Percentiles rank a stretch among this genome's conserved stretches.
Evolutionary conservation across 352 stramenopile genomes (phyloP).

Genomic region (Phytophthora ohioensis): DNA sequence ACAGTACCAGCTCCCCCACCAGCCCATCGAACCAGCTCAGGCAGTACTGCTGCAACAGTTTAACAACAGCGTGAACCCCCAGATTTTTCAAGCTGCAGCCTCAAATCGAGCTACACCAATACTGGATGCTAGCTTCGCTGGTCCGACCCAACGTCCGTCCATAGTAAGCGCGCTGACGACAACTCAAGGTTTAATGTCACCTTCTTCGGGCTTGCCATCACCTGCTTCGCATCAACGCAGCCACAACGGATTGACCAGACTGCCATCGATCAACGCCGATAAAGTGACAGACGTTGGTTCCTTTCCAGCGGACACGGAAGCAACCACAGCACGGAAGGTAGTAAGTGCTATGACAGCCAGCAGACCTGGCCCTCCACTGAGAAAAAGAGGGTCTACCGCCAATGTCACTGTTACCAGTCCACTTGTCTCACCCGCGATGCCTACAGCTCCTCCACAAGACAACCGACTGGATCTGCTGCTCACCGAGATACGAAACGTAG

Average conservation of each 20-base stretch:
- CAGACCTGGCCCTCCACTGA: slow-evolving; percentile 6
- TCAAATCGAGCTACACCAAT: slow-evolving; percentile 1
- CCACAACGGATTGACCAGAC: slow-evolving; percentile 4
- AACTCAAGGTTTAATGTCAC: not conserved
- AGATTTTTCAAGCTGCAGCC: not conserved
- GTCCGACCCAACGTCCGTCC: not conserved
- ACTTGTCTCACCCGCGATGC: not conserved
- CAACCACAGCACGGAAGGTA: not conserved
- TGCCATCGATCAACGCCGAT: slow-evolving; percentile 10
- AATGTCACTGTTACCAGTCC: slow-evolving; percentile 5
- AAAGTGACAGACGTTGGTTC: not conserved
- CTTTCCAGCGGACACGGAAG: not conserved
- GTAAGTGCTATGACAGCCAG: not conserved
- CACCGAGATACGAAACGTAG: slow-evolving; percentile 39
- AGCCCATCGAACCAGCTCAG: slow-evolving; percentile 11
- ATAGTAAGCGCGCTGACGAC: slow-evolving; percentile 1
- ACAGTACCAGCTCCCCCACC: slow-evolving; percentile 11
- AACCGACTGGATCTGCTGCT: slow-evolving; percentile 35
- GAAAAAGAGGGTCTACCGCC: slow-evolving; percentile 8
- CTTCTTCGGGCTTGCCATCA: not conserved
- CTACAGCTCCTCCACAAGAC: slow-evolving; percentile 5
- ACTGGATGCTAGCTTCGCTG: not conserved
- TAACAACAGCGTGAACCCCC: not conserved
- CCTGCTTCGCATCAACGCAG: slow-evolving; percentile 11
- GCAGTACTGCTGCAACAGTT: slow-evolving; percentile 19